Evolutionary conservation across 805 yeast species (phyloP), one percentile per base, ranked within the genome.

Genomic region (Wickerhamiella kurtzmanii): DNA sequence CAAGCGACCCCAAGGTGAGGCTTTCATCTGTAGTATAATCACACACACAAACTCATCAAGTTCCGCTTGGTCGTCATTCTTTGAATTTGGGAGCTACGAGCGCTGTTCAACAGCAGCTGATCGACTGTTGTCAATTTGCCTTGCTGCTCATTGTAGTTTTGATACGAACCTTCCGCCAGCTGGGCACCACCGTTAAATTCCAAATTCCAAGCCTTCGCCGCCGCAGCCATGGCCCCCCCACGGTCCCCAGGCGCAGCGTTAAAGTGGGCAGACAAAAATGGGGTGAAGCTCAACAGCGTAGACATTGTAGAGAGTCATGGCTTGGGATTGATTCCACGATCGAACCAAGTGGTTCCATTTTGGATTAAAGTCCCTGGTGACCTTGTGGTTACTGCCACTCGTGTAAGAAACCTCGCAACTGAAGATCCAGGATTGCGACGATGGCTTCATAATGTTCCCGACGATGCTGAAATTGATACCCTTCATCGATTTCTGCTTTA

Each of bases 401-500:
- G 45, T 2, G 44, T 54, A 11, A 16, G 9, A 5, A 46, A 50
- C 35, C 44, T 54, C 16, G 52, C 55, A 1, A 15, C 25, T 2
- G 38, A 39, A 9, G 50, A 55, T 42, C n/a, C 22, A 6, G 22
- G 9, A 4, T 39, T 56, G 22, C 36, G 15, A 2, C 3, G 38
- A 20, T 56, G 57, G 55, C 44, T 56, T 9, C 39, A 22, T 2
- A 32, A 39, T 2, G 50, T 37, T 25, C 9, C 32, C 16, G 22
- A 32, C n/a, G 17, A 32, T 1, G n/a, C 41, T 1, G 55, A 45
- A 6, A 40, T 22, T 8, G 49, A 47, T 17, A 17, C 45, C 17
- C 49, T 53, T 8, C 58, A 55, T 40, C 39, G 54, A 6, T 51
- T 51, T 2, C 44, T 55, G n/a, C 46, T 52, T 2, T 55, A 52